Conservation (phyloP, 129 eudicot species). For the Pittosporum tobira region DNA sequence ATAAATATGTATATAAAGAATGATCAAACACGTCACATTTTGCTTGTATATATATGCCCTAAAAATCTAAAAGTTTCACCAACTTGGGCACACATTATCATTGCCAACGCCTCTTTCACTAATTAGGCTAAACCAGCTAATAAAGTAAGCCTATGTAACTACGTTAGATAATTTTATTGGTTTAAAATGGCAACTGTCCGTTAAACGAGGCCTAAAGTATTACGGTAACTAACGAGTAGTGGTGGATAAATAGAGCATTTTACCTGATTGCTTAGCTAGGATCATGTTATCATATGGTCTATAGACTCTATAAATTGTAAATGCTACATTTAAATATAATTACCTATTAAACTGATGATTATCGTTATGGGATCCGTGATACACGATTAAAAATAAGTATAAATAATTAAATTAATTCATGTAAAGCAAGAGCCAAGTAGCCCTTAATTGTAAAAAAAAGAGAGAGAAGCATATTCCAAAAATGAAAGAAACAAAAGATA, state of each 20-base stretch:
- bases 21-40: no score
- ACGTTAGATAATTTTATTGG: no score
- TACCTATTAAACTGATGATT: background rate
- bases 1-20: no score
- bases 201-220: no score
- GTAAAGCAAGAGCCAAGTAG: conserved; percentile 1
- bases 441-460: background rate
- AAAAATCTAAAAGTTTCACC: no score
- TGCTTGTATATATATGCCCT: no score
- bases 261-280: background rate
- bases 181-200: no score
- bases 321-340: background rate
- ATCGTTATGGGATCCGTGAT: conserved; percentile 9
- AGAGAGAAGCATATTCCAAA: conserved; percentile 33
- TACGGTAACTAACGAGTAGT: background rate
- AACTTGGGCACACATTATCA: no score
- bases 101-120: no score
- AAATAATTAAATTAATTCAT: background rate
- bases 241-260: background rate
- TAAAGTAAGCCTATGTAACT: no score
- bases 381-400: background rate
- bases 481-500: conserved; percentile 41
- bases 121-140: no score
- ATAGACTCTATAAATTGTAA: no score
- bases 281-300: background rate